Evolutionary conservation across 2,329 filamentous ascomycete species (phyloP).

Genomic region (Didymella arachidicola): DNA sequence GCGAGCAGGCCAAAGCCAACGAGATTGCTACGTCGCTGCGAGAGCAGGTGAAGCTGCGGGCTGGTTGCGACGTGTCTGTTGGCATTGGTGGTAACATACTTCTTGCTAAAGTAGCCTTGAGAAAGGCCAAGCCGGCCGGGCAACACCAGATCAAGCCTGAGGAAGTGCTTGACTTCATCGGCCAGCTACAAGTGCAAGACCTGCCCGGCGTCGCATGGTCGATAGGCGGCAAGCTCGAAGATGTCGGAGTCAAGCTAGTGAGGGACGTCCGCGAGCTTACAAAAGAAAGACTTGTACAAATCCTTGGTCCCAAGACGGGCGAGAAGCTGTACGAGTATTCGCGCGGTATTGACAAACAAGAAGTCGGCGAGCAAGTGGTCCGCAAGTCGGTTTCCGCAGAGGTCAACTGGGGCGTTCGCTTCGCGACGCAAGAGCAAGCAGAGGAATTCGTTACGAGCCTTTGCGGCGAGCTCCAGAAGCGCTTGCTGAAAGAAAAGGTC

Average conservation of each 20-base stretch:
- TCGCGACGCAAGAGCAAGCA: conserved; percentile 88
- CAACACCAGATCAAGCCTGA: conserved; percentile 89
- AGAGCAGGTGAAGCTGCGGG: conserved; percentile 73
- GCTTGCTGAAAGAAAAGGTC: conserved; percentile 82
- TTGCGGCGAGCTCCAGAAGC: conserved; percentile 81
- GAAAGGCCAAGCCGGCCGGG: conserved; percentile 92
- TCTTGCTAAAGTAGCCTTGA: conserved; percentile 86
- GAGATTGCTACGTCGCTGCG: conserved; percentile 73
- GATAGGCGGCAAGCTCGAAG: conserved; percentile 85
- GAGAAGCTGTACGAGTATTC: conserved; percentile 90
- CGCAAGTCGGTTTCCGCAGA: conserved; percentile 97
- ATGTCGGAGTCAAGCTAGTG: conserved; percentile 81
- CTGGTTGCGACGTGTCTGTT: conserved; percentile 87
- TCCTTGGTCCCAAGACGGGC: conserved; percentile 89
- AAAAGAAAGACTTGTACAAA: conserved; percentile 75
- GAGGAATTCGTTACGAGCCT: conserved; percentile 90
- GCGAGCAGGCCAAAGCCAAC: conserved; percentile 81
- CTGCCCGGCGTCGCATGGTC: conserved; percentile 93
- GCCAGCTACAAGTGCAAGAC: conserved; percentile 77
- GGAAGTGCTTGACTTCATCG: conserved; percentile 77
- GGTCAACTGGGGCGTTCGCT: conserved; percentile 97
- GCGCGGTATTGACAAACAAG: conserved; percentile 82
- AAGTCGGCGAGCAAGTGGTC: conserved; percentile 84
- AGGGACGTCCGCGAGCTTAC: conserved; percentile 81
- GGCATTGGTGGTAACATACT: conserved; percentile 92